Evolutionary conservation across 306 rosid genomes (phyloP), one percentile per base, ranked within the genome.

Genomic region (barrel medic (Medicago truncatula)): DNA sequence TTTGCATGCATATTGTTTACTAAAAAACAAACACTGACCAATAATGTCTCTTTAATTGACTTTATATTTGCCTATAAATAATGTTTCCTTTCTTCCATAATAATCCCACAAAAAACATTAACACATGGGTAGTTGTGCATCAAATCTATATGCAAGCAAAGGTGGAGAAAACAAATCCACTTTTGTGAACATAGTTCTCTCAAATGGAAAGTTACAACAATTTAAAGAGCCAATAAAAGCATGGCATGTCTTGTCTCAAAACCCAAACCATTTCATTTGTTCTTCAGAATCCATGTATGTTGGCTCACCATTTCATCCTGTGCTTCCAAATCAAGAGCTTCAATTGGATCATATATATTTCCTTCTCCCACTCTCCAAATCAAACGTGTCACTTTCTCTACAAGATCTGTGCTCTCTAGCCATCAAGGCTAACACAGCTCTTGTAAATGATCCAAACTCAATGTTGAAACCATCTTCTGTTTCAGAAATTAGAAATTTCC

Each of bases 121-220:
- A 21, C 18, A 71, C 0, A 89, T 91, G 97, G 97, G 97, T 7
- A 70, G 10, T 18, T 84, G 97, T 71, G 79, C 87, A 63, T 89
- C 97, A 50, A 73, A 82, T 63, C 77, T 78, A 23, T 31, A 61
- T 54, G 7, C 78, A 60, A 72, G 36, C 44, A 61, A 82, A 75
- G 70, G 57, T 34, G 58, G 58, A 46, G 58, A 59, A 46, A 46
- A 41, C 41, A 49, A 68, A 46, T 67, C 68, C 18, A 77, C 40
- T 2, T 81, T 81, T 53, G 84, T 83, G 52, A 91, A 80, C 80
- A 68, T 89, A 12, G 70, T 89, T 78, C 83, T 82, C 67, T 66
- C 78, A 70, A 87, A 89, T 8, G 94, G 92, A 8, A 82, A 38
- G 64, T 50, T 91, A 6, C 87, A 89, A 44, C 89, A 91, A 60